Conservation (phyloP, 2,329 filamentous ascomycete species). For the Fusarium luffae region DNA sequence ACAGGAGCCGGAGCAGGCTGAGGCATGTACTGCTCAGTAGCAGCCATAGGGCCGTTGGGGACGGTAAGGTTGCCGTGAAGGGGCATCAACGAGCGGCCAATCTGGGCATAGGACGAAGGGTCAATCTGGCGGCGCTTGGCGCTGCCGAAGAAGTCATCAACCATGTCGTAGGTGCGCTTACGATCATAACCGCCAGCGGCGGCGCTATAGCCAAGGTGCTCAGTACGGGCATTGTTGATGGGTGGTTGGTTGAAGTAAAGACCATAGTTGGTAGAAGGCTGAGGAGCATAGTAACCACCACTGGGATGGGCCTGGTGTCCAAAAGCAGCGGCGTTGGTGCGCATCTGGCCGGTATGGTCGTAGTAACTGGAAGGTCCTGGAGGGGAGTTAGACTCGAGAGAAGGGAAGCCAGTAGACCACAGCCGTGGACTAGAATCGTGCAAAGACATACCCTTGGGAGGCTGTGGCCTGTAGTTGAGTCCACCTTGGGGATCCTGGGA, state of each 20-base stretch:
- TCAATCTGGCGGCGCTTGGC: slow-evolving; percentile 93
- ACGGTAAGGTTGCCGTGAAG: slow-evolving; percentile 78
- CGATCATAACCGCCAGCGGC: slow-evolving; percentile 71
- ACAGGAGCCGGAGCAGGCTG: slow-evolving; percentile 57
- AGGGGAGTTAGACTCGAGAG: slow-evolving; percentile 56
- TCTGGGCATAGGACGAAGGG: slow-evolving; percentile 87
- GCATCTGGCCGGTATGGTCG: slow-evolving; percentile 73
- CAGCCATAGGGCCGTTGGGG: slow-evolving; percentile 61
- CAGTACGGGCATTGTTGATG: slow-evolving; percentile 64
- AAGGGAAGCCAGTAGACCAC: slow-evolving; percentile 42
- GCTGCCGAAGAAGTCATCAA: slow-evolving; percentile 94
- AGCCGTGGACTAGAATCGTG: slow-evolving; percentile 26
- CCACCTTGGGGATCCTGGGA: slow-evolving; percentile 64
- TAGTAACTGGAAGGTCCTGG: slow-evolving; percentile 69
- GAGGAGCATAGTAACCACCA: slow-evolving; percentile 67
- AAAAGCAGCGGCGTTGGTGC: slow-evolving; percentile 65
- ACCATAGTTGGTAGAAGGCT: slow-evolving; percentile 70
- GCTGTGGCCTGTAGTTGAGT: slow-evolving; percentile 65
- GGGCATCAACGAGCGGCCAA: slow-evolving; percentile 87
- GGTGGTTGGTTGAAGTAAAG: slow-evolving; percentile 81
- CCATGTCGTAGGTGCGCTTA: slow-evolving; percentile 86
- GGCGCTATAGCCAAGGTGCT: slow-evolving; percentile 72
- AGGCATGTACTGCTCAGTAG: slow-evolving; percentile 66
- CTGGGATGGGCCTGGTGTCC: slow-evolving; percentile 65
- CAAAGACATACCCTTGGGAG: slow-evolving; percentile 62